Evolutionary conservation across 2,329 filamentous ascomycete genomes (phyloP).

Genomic region (Fusarium tuaranense): DNA sequence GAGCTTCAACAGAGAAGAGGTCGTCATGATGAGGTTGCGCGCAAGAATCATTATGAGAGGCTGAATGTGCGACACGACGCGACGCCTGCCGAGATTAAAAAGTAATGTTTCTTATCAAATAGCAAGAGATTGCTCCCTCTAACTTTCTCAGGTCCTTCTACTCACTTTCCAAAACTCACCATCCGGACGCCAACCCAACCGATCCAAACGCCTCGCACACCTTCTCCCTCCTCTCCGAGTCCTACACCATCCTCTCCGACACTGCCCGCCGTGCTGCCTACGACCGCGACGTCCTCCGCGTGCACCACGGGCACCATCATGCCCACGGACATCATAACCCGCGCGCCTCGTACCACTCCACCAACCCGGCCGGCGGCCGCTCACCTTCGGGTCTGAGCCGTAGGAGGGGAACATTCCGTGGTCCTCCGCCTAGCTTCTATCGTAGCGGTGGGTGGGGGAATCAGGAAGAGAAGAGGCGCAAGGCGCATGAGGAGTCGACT

Average conservation of each 20-base stretch:
- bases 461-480: constrained; percentile 68
- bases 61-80: constrained; percentile 79
- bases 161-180: constrained; percentile 87
- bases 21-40: constrained; percentile 33
- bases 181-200: constrained; percentile 88
- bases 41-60: constrained; percentile 82
- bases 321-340: constrained; percentile 45
- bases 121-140: neutral
- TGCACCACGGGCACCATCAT: constrained; percentile 50
- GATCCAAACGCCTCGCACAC: constrained; percentile 78
- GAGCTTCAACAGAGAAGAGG: constrained; percentile 23
- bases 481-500: constrained; percentile 61
- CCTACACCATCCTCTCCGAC: constrained; percentile 81
- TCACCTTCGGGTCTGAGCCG: constrained; percentile 85
- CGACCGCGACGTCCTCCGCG: constrained; percentile 75
- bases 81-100: constrained; percentile 84
- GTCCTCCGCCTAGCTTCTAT: constrained; percentile 92
- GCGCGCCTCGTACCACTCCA: constrained; percentile 66
- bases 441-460: constrained; percentile 81
- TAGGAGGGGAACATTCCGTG: constrained; percentile 80
- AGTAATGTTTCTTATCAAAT: constrained; percentile 57
- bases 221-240: constrained; percentile 87
- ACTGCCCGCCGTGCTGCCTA: constrained; percentile 81
- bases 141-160: constrained; percentile 76
- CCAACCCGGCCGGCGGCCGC: constrained; percentile 77